Conservation (phyloP, 2,329 filamentous ascomycete species). For the Sphaerulina vaccinii region DNA sequence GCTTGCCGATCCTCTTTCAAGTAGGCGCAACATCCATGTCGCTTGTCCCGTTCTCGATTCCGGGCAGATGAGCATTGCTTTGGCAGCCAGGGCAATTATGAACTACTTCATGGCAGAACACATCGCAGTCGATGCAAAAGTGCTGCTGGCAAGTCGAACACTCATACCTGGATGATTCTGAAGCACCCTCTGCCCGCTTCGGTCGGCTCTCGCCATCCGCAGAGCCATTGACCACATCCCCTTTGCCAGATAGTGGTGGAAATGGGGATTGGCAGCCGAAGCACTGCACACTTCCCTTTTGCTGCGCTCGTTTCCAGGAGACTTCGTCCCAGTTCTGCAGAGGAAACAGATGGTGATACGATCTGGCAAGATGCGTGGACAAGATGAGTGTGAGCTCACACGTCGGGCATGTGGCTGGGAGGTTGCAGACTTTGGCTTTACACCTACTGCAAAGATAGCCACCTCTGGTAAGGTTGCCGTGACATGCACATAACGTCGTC, state of each 20-base stretch:
- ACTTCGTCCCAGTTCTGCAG: constrained; percentile 89
- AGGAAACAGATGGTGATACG: constrained; percentile 89
- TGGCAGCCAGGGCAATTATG: constrained; percentile 96
- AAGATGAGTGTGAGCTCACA: constrained; percentile 91
- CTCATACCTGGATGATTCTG: constrained; percentile 83
- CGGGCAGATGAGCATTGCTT: constrained; percentile 38
- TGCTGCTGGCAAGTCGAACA: constrained; percentile 84
- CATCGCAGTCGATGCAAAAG: constrained; percentile 97
- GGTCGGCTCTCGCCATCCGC: constrained; percentile 16
- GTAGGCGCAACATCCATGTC: constrained; percentile 4
- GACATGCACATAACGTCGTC: constrained; percentile 83
- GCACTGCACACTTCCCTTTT: constrained; percentile 57
- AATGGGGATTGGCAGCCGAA: constrained; percentile 76
- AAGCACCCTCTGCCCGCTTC: constrained; percentile 54
- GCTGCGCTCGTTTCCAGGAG: constrained; percentile 69
- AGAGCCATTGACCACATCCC: constrained; percentile 25
- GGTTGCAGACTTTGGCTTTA: constrained; percentile 79
- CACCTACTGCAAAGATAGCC: constrained; percentile 92
- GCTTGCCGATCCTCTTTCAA: no score
- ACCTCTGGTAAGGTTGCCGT: constrained; percentile 75
- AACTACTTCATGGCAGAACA: constrained; percentile 89
- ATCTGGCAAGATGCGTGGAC: constrained; percentile 88
- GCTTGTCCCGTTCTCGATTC: constrained; percentile 11
- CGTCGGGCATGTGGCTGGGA: constrained; percentile 86
- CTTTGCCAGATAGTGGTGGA: constrained; percentile 49